phyloP scores from a whole-genome alignment of 768 basidiomycete species.

The Hypholoma fasciculare region DNA sequence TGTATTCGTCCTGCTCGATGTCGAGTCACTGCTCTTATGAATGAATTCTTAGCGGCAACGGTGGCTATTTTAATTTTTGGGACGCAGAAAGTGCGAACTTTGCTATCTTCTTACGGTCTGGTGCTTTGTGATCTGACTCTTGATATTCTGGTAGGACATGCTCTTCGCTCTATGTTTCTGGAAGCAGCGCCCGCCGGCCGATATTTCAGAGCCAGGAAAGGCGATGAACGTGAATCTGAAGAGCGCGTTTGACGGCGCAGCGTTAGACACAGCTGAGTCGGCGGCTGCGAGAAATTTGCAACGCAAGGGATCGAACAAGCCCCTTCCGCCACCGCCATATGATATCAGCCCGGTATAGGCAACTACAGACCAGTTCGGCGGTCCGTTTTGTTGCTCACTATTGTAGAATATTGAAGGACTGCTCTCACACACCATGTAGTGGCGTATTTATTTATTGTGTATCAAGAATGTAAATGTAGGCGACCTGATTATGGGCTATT shows the following conservation, averaged over 20 bases:
- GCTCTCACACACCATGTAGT: too few relatives aligned
- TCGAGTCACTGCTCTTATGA: too few relatives aligned
- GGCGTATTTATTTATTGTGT: too few relatives aligned
- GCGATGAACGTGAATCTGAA: not conserved
- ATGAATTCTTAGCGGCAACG: conserved; percentile 33
- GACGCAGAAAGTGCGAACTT: conserved; percentile 36
- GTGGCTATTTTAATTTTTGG: conserved; percentile 47
- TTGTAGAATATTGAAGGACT: too few relatives aligned
- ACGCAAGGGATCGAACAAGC: not conserved
- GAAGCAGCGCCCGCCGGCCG: not conserved
- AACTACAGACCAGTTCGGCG: too few relatives aligned
- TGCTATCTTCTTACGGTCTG: not conserved
- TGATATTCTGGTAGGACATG: not conserved
- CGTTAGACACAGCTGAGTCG: too few relatives aligned
- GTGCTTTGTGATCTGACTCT: too few relatives aligned
- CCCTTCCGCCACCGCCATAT: not conserved
- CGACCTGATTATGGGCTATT: too few relatives aligned
- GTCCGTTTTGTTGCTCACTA: too few relatives aligned
- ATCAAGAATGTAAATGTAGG: too few relatives aligned
- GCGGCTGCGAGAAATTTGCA: not conserved
- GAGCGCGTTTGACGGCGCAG: too few relatives aligned
- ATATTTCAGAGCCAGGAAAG: not conserved
- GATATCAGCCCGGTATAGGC: too few relatives aligned
- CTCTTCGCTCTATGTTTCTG: conserved; percentile 1
- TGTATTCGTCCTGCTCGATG: not conserved